Percentiles rank a stretch among this genome's conserved stretches.
Evolutionary conservation across 2,329 filamentous ascomycete species (phyloP).

Genomic region (Penicillium brevicompactum): DNA sequence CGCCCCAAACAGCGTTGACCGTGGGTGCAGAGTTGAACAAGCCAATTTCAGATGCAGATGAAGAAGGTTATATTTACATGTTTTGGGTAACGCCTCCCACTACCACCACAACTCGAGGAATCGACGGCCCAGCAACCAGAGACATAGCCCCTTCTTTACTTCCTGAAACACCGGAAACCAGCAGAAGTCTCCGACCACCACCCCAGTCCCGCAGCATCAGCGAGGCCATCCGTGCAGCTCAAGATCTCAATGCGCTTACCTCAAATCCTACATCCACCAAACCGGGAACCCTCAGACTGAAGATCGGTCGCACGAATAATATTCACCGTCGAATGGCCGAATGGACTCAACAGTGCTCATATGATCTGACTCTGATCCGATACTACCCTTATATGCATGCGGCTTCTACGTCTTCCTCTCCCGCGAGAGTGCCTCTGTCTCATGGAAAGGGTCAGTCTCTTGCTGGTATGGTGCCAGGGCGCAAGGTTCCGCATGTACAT

Average conservation of each 20-base stretch:
- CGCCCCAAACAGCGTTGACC: constrained; percentile 67
- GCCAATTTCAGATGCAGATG: constrained; percentile 72
- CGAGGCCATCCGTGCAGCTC: constrained; percentile 42
- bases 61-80: constrained; percentile 95
- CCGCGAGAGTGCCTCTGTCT: constrained; percentile 8
- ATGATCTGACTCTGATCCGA: constrained; percentile 81
- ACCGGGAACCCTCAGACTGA: constrained; percentile 65
- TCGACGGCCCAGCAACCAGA: constrained; percentile 49
- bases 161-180: constrained; percentile 43
- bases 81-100: constrained; percentile 86
- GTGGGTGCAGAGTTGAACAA: constrained; percentile 77
- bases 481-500: constrained; percentile 82
- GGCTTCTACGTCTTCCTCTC: constrained; percentile 23
- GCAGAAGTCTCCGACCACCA: constrained; percentile 19
- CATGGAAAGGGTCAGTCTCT: background rate
- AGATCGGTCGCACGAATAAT: constrained; percentile 72
- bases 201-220: constrained; percentile 33
- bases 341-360: constrained; percentile 91
- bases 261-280: constrained; percentile 30
- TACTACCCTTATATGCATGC: constrained; percentile 76
- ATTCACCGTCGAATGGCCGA: constrained; percentile 89
- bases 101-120: constrained; percentile 29
- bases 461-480: constrained; percentile 36
- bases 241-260: constrained; percentile 35
- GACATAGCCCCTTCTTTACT: constrained; percentile 64